phyloP scores from a whole-genome alignment of 2,329 filamentous ascomycete genomes.

The Cercospora citrullina region DNA sequence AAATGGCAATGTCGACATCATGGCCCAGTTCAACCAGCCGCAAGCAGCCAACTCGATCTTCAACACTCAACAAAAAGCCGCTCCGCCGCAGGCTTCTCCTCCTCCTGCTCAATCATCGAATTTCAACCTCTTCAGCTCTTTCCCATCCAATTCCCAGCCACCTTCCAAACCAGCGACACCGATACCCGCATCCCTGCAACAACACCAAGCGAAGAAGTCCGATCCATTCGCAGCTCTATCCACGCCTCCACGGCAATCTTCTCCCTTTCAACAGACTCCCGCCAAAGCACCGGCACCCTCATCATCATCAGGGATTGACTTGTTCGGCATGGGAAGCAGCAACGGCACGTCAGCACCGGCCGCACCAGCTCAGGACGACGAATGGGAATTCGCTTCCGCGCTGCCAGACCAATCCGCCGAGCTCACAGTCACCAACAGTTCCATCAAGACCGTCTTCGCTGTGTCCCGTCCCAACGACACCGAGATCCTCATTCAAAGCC shows the following conservation, averaged over 20 bases:
- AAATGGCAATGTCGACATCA: constrained; percentile 34
- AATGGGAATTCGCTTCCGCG: constrained; percentile 91
- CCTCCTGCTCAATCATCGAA: constrained; percentile 51
- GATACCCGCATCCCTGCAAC: constrained; percentile 37
- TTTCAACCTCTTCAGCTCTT: constrained; percentile 57
- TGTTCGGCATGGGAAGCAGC: constrained; percentile 35
- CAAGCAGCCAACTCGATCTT: constrained; percentile 36
- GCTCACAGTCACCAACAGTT: constrained; percentile 67
- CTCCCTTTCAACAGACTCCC: constrained; percentile 52
- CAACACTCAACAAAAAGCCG: constrained; percentile 28
- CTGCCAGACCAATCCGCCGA: constrained; percentile 68
- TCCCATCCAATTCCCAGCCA: constrained; percentile 39
- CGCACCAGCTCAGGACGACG: constrained; percentile 63
- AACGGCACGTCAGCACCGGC: constrained; percentile 47
- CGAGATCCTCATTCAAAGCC: constrained; percentile 68
- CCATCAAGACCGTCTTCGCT: constrained; percentile 66
- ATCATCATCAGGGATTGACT: constrained; percentile 29
- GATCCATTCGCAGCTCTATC: constrained; percentile 64
- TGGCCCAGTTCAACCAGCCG: constrained; percentile 39
- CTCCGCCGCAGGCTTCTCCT: constrained; percentile 36
- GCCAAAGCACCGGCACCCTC: constrained; percentile 40
- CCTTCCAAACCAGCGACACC: constrained; percentile 53
- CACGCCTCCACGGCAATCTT: constrained; percentile 53
- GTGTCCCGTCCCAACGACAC: constrained; percentile 60
- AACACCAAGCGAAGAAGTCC: constrained; percentile 40